Conservation (phyloP, 352 stramenopile genomes). For the Pythium vanterpoolii region DNA sequence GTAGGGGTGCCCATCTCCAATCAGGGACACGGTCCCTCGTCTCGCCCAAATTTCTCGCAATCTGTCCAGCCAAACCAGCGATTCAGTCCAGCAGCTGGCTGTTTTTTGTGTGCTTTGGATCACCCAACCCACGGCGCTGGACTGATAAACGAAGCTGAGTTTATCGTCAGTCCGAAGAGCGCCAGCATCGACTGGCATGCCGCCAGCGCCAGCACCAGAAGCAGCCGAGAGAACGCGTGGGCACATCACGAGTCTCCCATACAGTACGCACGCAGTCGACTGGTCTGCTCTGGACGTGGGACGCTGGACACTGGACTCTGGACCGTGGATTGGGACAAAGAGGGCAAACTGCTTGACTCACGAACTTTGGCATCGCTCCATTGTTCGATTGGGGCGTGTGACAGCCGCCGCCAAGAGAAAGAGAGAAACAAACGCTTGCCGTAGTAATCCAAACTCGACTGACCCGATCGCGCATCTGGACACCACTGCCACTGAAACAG, state of each 20-base stretch:
- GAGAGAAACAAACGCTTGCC: no score
- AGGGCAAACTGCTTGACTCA: no score
- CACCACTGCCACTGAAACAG: constrained; percentile 12
- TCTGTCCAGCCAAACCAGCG: constrained; percentile 18
- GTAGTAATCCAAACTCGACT: neutral
- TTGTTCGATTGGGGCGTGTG: neutral
- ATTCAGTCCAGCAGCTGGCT: constrained; percentile 17
- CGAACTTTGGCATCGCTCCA: neutral
- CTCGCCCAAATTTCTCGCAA: neutral
- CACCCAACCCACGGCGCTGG: constrained; percentile 8
- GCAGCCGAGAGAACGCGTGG: neutral
- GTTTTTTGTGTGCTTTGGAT: constrained; percentile 23
- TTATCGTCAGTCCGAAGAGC: constrained; percentile 3
- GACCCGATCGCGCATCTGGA: constrained; percentile 5
- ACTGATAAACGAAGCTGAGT: constrained; percentile 20
- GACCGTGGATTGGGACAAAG: constrained; percentile 6
- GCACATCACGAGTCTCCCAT: constrained; percentile 4
- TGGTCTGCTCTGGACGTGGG: constrained; percentile 9
- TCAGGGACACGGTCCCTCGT: constrained; percentile 2
- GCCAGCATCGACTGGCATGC: constrained; percentile 9
- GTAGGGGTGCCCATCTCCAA: constrained; percentile 3
- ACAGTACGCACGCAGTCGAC: neutral
- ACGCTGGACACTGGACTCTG: constrained; percentile 3
- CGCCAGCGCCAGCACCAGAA: neutral
- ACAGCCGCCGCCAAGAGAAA: constrained; percentile 17